Base-by-base conservation (phyloP, 257 asterid species). In the Dorcoceras hygrometricum region DNA sequence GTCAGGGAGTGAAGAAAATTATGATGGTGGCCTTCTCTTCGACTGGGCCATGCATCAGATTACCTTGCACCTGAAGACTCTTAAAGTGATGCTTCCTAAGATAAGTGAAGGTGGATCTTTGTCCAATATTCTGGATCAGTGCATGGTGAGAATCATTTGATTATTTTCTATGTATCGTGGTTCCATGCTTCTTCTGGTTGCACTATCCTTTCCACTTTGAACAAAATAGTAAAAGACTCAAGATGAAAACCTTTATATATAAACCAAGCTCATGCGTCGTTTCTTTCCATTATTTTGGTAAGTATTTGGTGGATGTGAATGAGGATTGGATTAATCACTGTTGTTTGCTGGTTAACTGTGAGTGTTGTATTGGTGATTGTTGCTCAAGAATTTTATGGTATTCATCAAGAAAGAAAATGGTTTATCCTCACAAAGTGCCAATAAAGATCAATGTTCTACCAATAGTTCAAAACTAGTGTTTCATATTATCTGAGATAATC, bases 31-130 rank as follows among this genome's bases (percentile, higher is more conserved):
- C 67, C 97, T 94, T 79, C 90, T 94, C 65, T 94, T 88, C 80
- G 95, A 87, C 81, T 94, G 99, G 99, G 95, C 97, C 77, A 85
- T 87, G 96, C 99, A 94, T 78, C 99, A 93, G 77, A 85, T 88
- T 79, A 76, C 95, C 68, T 78, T 81, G 53, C 97, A 93, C 77
- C 82, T 94, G 76, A 94, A 78, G 76, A 89, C 86, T 68, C 89
- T 94, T 24, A 90, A 90, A 66, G 69, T 85, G 73, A 94, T 94
- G 97, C 97, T 94, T 69, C 99, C 99, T 31, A 86, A 84, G 83
- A 88, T 93, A 73, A 88, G 79, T 72, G 99, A 93, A 77, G 99
- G 99, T 36, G 97, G 95, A 72, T 90, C 96, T 59, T 79, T 94
- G 79, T 83, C 99, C 60, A 94, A 87, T 83, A 88, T 90, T 77